Conservation (phyloP, 371 early-diverging fungal genomes). For the Smittium culicis region DNA sequence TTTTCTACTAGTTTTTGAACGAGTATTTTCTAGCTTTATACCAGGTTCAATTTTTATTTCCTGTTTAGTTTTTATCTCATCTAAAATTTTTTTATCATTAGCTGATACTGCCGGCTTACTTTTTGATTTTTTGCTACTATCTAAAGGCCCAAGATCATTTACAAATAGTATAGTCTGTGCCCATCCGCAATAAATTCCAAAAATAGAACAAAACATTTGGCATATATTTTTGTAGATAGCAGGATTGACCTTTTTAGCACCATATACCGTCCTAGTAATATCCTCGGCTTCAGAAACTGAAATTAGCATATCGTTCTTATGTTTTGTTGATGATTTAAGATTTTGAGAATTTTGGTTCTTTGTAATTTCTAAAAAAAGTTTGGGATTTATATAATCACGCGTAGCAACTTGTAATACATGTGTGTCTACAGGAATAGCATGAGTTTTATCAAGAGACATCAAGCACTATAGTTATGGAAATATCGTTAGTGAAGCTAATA, state of each 20-base stretch:
- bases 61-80: too few species aligned
- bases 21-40: too few species aligned
- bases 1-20: too few species aligned
- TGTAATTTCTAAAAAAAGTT: background rate
- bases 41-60: too few species aligned
- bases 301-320: background rate
- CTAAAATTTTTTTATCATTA: too few species aligned
- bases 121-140: too few species aligned
- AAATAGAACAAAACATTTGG: conserved; percentile 54
- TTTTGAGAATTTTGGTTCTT: background rate
- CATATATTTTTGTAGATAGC: conserved; percentile 55
- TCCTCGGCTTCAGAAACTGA: conserved; percentile 12
- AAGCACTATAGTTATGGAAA: conserved; percentile 35
- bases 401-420: conserved; percentile 83
- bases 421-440: conserved; percentile 90
- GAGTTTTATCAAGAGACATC: conserved; percentile 62
- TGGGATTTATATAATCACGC: conserved; percentile 53
- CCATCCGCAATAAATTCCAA: conserved; percentile 84
- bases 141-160: conserved; percentile 29
- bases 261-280: conserved; percentile 12
- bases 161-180: conserved; percentile 67
- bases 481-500: conserved; percentile 3
- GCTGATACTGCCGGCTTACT: too few species aligned
- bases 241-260: conserved; percentile 47
- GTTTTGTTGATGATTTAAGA: background rate